Percentiles rank a stretch among this genome's conserved stretches.
phyloP scores from a whole-genome alignment of 352 stramenopile species.

The Phytophthora boehmeriae region DNA sequence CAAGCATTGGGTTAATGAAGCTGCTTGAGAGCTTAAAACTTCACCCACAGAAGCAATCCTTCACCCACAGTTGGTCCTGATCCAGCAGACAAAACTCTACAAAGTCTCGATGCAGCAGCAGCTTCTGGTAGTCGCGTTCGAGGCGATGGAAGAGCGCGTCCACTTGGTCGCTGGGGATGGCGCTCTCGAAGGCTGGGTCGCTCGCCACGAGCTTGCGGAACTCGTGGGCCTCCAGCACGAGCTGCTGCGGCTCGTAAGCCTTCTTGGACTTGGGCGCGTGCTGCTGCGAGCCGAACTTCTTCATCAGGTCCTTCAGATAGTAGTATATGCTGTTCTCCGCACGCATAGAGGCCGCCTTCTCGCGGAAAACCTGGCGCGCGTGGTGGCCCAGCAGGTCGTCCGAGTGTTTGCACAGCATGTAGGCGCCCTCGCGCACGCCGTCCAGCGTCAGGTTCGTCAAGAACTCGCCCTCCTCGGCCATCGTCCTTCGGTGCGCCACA shows the following conservation, averaged over 20 bases:
- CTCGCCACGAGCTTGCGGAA: slow-evolving; percentile 83
- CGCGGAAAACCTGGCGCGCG: slow-evolving; percentile 81
- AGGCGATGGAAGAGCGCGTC: slow-evolving; percentile 81
- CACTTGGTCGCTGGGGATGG: slow-evolving; percentile 71
- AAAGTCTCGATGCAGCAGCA: slow-evolving; percentile 73
- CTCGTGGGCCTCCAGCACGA: slow-evolving; percentile 69
- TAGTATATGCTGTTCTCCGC: slow-evolving; percentile 87
- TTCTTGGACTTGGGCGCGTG: slow-evolving; percentile 51
- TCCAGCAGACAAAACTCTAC: slow-evolving; percentile 85
- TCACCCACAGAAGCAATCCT: neutral
- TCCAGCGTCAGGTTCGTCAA: slow-evolving; percentile 78
- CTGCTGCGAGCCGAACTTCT: slow-evolving; percentile 58
- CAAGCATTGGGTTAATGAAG: neutral
- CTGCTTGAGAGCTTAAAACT: neutral
- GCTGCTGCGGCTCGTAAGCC: slow-evolving; percentile 40
- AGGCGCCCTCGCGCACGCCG: slow-evolving; percentile 73
- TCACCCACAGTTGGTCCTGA: slow-evolving; percentile 74
- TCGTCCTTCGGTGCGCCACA: slow-evolving; percentile 9
- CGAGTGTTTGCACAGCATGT: slow-evolving; percentile 87
- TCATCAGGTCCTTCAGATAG: slow-evolving; percentile 86
- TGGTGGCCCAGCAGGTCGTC: slow-evolving; percentile 84
- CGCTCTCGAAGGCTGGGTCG: slow-evolving; percentile 74
- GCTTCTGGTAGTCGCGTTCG: slow-evolving; percentile 52
- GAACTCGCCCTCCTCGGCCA: slow-evolving; percentile 52
- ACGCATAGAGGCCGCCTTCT: slow-evolving; percentile 82